Evolutionary conservation across 345 rosid species (phyloP).

Genomic region (Hibiscus syriacus): DNA sequence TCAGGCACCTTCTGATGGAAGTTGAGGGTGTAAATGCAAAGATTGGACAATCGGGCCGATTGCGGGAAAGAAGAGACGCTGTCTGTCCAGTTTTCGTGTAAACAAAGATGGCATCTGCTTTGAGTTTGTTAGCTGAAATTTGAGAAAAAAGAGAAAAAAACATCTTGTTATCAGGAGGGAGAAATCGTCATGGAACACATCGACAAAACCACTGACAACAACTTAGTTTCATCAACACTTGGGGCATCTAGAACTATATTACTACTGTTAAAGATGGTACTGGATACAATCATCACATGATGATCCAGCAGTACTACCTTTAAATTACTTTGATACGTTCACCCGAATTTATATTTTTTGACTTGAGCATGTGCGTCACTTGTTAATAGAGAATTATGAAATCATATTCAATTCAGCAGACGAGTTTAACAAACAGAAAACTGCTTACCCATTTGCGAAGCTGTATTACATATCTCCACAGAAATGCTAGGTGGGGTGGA

Average conservation of each 20-base stretch:
- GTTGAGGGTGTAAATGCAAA: slow-evolving; percentile 20
- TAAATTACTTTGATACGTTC: neutral
- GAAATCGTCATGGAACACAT: neutral
- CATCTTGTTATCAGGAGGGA: neutral
- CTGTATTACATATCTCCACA: slow-evolving; percentile 87
- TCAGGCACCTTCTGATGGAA: slow-evolving; percentile 14
- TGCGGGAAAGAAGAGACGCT: slow-evolving; percentile 21
- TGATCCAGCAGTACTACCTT: neutral
- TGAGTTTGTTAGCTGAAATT: slow-evolving; percentile 27
- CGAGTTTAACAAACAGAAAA: neutral
- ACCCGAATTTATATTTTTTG: neutral
- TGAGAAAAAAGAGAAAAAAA: neutral
- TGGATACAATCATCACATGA: no score
- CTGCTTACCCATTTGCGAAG: slow-evolving; percentile 87
- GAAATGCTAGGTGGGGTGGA: slow-evolving; percentile 61
- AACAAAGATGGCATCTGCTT: slow-evolving; percentile 25
- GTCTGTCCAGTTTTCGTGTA: slow-evolving; percentile 20
- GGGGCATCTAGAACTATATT: neutral
- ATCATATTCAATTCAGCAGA: neutral
- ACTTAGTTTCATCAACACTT: neutral
- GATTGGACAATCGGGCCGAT: slow-evolving; percentile 23
- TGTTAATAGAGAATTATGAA: neutral
- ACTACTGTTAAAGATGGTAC: neutral
- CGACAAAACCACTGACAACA: neutral
- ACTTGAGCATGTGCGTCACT: neutral